Base-by-base conservation (phyloP, 768 basidiomycete species). In the Boletus subcaerulescens region DNA sequence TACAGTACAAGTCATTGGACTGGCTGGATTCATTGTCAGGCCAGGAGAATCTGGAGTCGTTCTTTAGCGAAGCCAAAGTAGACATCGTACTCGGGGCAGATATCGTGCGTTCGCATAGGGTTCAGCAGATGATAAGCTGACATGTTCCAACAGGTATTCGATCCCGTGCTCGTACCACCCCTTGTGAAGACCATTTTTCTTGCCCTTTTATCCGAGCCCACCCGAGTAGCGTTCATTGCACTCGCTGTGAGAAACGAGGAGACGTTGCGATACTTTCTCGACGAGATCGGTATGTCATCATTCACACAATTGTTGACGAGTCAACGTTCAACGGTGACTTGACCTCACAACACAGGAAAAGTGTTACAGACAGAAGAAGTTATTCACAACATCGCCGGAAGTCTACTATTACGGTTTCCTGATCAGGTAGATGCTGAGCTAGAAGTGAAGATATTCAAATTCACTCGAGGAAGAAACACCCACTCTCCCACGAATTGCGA, bases 61-160 rank as follows among this genome's bases (percentile, higher is more conserved):
- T 73, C 11, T 60, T 91, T 5, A 53, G 66, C 22, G 70, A 77
- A 20, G 72, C 76, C 18, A 65, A 74, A 7, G 74, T 80, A 3
- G 83, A 88, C 46, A 50, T 91, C 9, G 73, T 92, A 36, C 62
- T 93, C 1, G 89, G 90, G 9, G 85, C 90, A 40, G 90, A 93
- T 64, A 74, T 91, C 45, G 81, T 80, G 55, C 42, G 77, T 61
- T 48, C 32, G 3, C 24, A 33, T n/a, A 6, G 3, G 31, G 31
- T 15, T 33, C 32, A 5, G 13, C 29, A 42, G 43, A 46, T 36
- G 40, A 41, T 7, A 14, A 35, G 50, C 24, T 43, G n/a, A 36
- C 15, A 35, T 52, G n/a, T 48, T 42, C 29, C 22, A 22, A 48
- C 55, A 91, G 89, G 82, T 87, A 7, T 91, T 84, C 61, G 87